Percentiles rank a stretch among this genome's conserved stretches.
Evolutionary conservation across 148 eudicot species (phyloP).

Genomic region (Diospyros kaki): DNA sequence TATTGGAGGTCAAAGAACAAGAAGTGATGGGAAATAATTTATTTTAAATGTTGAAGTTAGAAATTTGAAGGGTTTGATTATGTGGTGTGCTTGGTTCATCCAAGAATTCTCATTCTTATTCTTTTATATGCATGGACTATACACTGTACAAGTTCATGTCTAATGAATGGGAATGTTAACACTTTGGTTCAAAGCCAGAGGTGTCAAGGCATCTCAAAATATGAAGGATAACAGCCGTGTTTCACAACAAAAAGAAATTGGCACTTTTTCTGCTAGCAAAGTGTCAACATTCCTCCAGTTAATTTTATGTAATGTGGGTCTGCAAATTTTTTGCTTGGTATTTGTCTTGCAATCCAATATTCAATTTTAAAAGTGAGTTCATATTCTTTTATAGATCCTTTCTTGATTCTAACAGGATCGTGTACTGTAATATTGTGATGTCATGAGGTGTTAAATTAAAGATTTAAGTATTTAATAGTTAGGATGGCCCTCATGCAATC

Average conservation of each 20-base stretch:
- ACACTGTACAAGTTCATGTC: too few species aligned
- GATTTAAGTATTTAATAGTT: not conserved
- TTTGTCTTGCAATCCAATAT: not conserved
- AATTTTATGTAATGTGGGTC: too few species aligned
- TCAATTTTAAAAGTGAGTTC: not conserved
- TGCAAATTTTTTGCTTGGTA: not conserved
- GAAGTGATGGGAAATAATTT: too few species aligned
- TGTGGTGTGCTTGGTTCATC: not conserved
- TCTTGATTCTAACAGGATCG: not conserved
- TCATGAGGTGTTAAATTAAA: not conserved
- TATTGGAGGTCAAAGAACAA: too few species aligned
- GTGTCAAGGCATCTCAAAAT: conserved; percentile 6
- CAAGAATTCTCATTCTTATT: too few species aligned
- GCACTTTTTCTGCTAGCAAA: too few species aligned
- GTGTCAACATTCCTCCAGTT: too few species aligned
- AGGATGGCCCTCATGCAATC: not conserved
- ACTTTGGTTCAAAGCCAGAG: too few species aligned
- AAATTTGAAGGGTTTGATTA: not conserved
- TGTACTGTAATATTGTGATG: not conserved
- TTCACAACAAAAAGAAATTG: too few species aligned
- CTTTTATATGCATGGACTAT: too few species aligned
- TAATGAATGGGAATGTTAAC: not conserved
- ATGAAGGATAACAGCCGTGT: too few species aligned
- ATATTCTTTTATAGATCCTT: not conserved
- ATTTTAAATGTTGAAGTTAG: too few species aligned